These are phyloP conservation scores for Angophora floribunda DNA, from an alignment of 345 rosid genomes.

Conservation along the genomic window DNA sequence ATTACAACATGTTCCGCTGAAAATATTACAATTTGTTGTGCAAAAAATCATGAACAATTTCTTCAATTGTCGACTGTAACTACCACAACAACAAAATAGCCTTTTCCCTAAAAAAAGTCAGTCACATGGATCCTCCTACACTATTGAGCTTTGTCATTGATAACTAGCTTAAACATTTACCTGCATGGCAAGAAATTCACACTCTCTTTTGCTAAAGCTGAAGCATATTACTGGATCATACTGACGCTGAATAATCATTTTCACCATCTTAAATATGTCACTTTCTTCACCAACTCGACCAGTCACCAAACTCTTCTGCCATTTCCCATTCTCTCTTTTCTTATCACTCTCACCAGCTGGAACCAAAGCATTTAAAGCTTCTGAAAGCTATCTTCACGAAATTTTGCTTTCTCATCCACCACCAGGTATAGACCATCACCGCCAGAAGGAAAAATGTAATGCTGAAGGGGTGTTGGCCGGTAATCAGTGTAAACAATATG, in stretches of 20 bases:
- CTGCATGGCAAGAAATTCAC: constrained; percentile 99
- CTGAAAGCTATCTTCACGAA: constrained; percentile 93
- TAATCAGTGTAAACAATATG: constrained; percentile 98
- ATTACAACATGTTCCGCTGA: neutral
- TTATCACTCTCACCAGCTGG: constrained; percentile 61
- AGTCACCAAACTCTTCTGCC: constrained; percentile 53
- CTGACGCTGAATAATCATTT: constrained; percentile 92
- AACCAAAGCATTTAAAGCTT: constrained; percentile 80
- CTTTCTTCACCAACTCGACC: constrained; percentile 93
- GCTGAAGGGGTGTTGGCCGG: constrained; percentile 98
- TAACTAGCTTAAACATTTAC: constrained; percentile 17
- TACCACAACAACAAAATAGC: neutral
- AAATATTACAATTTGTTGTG: neutral
- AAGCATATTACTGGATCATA: constrained; percentile 97
- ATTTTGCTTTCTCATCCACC: constrained; percentile 89
- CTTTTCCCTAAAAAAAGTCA: neutral
- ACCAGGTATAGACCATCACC: constrained; percentile 87
- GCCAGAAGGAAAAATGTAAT: constrained; percentile 91
- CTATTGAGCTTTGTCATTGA: neutral
- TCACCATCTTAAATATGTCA: constrained; percentile 95
- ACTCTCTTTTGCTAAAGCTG: constrained; percentile 97
- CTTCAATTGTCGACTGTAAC: neutral
- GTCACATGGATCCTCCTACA: neutral
- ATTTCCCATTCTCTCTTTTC: constrained; percentile 71
- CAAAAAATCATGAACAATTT: neutral